phyloP scores from a whole-genome alignment of 116 monocot genomes.

The Phalaenopsis hybrid region DNA sequence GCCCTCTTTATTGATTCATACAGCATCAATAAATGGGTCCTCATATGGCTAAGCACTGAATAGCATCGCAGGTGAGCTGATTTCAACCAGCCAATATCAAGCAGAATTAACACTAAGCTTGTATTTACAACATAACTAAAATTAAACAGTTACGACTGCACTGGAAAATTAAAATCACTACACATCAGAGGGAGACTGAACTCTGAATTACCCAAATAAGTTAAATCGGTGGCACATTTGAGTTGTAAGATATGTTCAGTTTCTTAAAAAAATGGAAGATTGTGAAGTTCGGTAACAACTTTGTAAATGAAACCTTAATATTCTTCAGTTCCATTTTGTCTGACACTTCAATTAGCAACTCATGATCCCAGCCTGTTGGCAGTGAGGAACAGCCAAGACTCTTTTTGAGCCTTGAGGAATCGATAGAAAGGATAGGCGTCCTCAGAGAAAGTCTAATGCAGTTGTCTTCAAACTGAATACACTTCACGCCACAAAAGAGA shows the following conservation, averaged over 20 bases:
- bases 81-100: neutral
- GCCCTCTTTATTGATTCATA: neutral
- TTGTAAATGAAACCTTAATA: slow-evolving; percentile 4
- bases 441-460: slow-evolving; percentile 8
- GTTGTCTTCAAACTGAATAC: slow-evolving; percentile 8
- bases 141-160: neutral
- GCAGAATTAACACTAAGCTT: neutral
- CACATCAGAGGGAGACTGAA: neutral
- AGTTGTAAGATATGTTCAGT: neutral
- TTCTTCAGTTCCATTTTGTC: slow-evolving; percentile 9
- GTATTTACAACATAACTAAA: neutral
- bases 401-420: neutral
- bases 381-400: neutral
- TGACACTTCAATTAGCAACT: neutral
- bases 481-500: slow-evolving; percentile 7
- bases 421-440: neutral
- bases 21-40: neutral
- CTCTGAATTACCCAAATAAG: neutral
- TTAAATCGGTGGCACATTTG: neutral
- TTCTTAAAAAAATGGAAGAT: neutral
- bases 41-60: neutral
- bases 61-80: neutral
- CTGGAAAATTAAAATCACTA: neutral
- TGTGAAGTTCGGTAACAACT: neutral
- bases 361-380: neutral